Evolutionary conservation across 495 filamentous ascomycete species (phyloP).

Genomic region (Copromyces sp.): DNA sequence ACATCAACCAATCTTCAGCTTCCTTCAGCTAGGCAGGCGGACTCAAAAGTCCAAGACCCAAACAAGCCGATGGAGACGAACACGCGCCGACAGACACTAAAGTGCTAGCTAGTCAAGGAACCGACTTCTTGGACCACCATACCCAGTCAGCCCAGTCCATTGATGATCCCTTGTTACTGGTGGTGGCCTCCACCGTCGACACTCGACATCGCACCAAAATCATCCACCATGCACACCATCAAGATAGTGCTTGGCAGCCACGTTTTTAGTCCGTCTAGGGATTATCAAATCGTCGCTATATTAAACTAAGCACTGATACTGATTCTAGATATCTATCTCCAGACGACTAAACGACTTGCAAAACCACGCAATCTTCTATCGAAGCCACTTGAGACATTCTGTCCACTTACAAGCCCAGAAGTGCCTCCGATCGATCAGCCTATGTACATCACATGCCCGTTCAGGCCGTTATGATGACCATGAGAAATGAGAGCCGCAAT

Average conservation of each 20-base stretch:
- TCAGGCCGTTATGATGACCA: background rate
- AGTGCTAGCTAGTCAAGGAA: background rate
- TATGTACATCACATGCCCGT: background rate
- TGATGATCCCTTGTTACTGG: background rate
- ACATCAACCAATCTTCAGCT: background rate
- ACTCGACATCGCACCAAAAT: background rate
- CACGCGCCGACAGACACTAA: background rate
- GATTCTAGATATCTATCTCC: background rate
- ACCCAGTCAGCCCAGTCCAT: background rate
- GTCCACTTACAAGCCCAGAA: background rate
- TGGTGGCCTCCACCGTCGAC: background rate
- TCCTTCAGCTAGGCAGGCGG: background rate
- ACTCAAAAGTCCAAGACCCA: background rate
- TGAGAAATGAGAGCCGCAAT: background rate
- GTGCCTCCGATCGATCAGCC: background rate
- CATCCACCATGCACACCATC: background rate
- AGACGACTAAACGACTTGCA: background rate
- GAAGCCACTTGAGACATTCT: background rate
- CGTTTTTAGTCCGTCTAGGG: background rate
- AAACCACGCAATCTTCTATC: background rate
- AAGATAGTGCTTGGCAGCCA: background rate
- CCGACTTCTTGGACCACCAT: background rate
- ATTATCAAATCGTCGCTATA: too few relatives aligned
- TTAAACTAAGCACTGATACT: too few relatives aligned
- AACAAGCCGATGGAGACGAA: background rate